Base-by-base conservation (phyloP, 2,329 filamentous ascomycete species). In the Paecilomyces formosus region DNA sequence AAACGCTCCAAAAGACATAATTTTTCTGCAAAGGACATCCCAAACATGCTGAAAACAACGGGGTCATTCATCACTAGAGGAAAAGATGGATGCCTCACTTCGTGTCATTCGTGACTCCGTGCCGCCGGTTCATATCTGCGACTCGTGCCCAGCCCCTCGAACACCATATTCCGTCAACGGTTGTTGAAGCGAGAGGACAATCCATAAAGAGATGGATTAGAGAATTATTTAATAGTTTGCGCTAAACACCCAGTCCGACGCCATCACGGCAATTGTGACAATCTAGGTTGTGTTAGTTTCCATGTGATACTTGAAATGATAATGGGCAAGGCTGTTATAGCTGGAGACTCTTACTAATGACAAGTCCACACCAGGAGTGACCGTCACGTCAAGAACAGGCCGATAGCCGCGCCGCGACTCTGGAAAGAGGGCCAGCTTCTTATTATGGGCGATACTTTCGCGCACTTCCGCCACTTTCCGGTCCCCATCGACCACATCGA, bases 401-500 rank as follows among this genome's bases (percentile, higher is more conserved):
- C 58, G 57, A 51, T 54, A 52, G 18, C 49, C 55, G n/a, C 45
- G 26, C n/a, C 60, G 52, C 3, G 58, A 55, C 8, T 53, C 33
- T 12, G 53, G 53, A 49, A 58, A 53, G 57, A 67, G 59, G 1
- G 63, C 64, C 53, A 65, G 56, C 54, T 60, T 64, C 49, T 65
- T 55, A 58, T 66, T 67, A 54, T 65, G 61, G 5, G 49, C 56
- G 33, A 67, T 59, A 49, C 65, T 67, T 55, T 67, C 64, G 13
- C 60, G 54, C 22, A 66, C 58, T 26, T 66, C 62, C 11, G 60
- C 59, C 9, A 67, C 56, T 54, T 60, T 65, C 51, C 64, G 51
- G 56, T 66, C 63, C 2, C 61, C 62, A 58, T 67, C 64, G 21
- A 65, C 55, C 12, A 67, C 39, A 60, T 67, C 65, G 50, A 64